These are phyloP conservation scores for Heterobasidion parviporum DNA, from an alignment of 1,284 basidiomycete genomes.

Conservation along the genomic window DNA sequence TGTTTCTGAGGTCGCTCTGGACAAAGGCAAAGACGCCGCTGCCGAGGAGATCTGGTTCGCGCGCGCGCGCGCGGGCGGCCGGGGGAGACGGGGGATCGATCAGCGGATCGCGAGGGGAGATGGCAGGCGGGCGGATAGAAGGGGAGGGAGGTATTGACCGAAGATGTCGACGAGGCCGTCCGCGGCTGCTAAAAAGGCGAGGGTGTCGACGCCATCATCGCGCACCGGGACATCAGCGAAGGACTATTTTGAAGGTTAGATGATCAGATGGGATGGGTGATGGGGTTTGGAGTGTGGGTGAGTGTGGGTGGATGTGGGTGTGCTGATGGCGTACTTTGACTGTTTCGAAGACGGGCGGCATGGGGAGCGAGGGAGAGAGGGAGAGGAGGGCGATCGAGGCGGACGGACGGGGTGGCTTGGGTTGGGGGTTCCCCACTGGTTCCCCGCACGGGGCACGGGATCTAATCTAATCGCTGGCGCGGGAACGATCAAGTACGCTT, in stretches of 20 bases:
- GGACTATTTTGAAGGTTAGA: constrained; percentile 42
- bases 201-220: constrained; percentile 75
- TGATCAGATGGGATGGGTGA: background rate
- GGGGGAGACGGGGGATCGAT: constrained; percentile 4
- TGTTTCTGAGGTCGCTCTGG: constrained; percentile 83
- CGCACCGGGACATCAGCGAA: constrained; percentile 81
- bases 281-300: background rate
- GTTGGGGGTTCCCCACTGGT: background rate
- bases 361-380: constrained; percentile 13
- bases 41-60: constrained; percentile 70
- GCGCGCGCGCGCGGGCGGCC: background rate
- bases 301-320: constrained; percentile 17
- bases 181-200: constrained; percentile 80
- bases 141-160: constrained; percentile 38
- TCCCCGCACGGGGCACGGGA: background rate
- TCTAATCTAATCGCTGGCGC: background rate
- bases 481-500: background rate
- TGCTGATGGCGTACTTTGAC: constrained; percentile 39
- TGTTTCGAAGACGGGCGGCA: constrained; percentile 76
- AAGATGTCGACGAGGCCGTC: constrained; percentile 90
- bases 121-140: background rate
- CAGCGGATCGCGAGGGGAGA: background rate
- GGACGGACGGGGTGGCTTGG: background rate
- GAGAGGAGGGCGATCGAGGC: background rate
- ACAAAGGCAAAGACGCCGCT: constrained; percentile 86